Evolutionary conservation across 352 stramenopile species (phyloP).

Genomic region (Globisporangium cystogenes): DNA sequence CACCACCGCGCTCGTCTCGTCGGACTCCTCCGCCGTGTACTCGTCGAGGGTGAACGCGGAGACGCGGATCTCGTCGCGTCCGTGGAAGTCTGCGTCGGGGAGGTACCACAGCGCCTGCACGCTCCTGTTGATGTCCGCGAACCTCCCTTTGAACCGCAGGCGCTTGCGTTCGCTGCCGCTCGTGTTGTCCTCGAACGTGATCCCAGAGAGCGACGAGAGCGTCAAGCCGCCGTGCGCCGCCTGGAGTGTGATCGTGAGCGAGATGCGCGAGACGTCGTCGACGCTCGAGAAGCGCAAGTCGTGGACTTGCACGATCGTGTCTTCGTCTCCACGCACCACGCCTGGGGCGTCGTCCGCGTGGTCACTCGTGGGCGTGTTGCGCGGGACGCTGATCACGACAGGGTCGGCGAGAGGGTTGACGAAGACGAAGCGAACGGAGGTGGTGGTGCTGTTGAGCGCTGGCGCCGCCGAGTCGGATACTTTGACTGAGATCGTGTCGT

Average conservation of each 20-base stretch:
- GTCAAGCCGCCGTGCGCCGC: constrained; percentile 4
- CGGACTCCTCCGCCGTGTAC: constrained; percentile 31
- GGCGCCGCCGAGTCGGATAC: constrained; percentile 20
- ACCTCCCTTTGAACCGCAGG: constrained; percentile 28
- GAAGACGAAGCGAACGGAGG: constrained; percentile 26
- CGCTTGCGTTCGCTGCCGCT: constrained; percentile 4
- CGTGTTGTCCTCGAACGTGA: constrained; percentile 21
- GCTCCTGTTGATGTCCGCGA: constrained; percentile 35
- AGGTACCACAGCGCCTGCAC: constrained; percentile 36
- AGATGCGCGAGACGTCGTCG: constrained; percentile 33
- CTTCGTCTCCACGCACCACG: constrained; percentile 42
- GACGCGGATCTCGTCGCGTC: constrained; percentile 36
- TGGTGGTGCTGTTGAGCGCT: constrained; percentile 28
- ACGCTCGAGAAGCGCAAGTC: constrained; percentile 35
- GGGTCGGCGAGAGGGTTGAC: constrained; percentile 24
- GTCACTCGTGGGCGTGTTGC: constrained; percentile 24
- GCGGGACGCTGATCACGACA: constrained; percentile 20
- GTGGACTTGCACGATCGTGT: constrained; percentile 23
- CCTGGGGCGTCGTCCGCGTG: constrained; percentile 16
- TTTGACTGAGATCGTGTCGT: constrained; percentile 37
- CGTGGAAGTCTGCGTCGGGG: constrained; percentile 32
- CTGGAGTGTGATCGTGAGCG: constrained; percentile 13
- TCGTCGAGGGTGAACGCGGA: constrained; percentile 34
- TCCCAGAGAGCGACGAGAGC: constrained; percentile 11
- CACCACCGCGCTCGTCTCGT: constrained; percentile 19